Conservation (phyloP, 2,329 filamentous ascomycete species). For the Ascochyta koolunga region DNA sequence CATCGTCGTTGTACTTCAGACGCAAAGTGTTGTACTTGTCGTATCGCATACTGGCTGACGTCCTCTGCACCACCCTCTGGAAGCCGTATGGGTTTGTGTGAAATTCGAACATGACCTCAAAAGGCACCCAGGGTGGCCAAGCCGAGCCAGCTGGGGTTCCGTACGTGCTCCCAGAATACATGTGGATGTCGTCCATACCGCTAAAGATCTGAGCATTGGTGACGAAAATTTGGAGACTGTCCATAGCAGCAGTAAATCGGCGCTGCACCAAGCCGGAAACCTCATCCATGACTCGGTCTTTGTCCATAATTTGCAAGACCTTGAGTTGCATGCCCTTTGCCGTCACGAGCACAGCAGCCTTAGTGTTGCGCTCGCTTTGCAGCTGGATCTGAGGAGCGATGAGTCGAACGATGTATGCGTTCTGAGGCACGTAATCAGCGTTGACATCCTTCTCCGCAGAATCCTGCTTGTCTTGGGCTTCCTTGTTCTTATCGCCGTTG, state of each 20-base stretch:
- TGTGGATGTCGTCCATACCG: slow-evolving; percentile 78
- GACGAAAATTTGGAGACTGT: slow-evolving; percentile 97
- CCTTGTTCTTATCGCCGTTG: slow-evolving; percentile 12
- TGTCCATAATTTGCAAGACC: slow-evolving; percentile 97
- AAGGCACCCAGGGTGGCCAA: slow-evolving; percentile 98
- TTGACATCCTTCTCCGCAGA: slow-evolving; percentile 67
- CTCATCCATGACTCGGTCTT: slow-evolving; percentile 85
- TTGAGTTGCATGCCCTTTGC: slow-evolving; percentile 98
- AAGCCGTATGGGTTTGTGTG: slow-evolving; percentile 95
- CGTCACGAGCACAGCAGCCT: slow-evolving; percentile 94
- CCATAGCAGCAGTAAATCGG: slow-evolving; percentile 92
- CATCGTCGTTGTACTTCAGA: slow-evolving; percentile 95
- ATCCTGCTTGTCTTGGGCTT: slow-evolving; percentile 23
- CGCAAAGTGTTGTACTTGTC: slow-evolving; percentile 98
- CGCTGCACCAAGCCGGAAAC: slow-evolving; percentile 95
- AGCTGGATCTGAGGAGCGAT: slow-evolving; percentile 98
- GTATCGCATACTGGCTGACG: slow-evolving; percentile 89
- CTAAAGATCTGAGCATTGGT: slow-evolving; percentile 91
- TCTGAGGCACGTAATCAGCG: slow-evolving; percentile 86
- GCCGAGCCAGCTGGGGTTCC: slow-evolving; percentile 82
- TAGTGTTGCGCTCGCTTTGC: slow-evolving; percentile 97
- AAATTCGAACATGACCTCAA: slow-evolving; percentile 99
- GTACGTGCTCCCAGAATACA: slow-evolving; percentile 94
- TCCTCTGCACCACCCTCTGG: slow-evolving; percentile 94
- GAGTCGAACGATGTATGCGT: slow-evolving; percentile 90